Evolutionary conservation across 768 basidiomycete species (phyloP), one percentile per base, ranked within the genome.

Genomic region (Lactarius sanguifluus): DNA sequence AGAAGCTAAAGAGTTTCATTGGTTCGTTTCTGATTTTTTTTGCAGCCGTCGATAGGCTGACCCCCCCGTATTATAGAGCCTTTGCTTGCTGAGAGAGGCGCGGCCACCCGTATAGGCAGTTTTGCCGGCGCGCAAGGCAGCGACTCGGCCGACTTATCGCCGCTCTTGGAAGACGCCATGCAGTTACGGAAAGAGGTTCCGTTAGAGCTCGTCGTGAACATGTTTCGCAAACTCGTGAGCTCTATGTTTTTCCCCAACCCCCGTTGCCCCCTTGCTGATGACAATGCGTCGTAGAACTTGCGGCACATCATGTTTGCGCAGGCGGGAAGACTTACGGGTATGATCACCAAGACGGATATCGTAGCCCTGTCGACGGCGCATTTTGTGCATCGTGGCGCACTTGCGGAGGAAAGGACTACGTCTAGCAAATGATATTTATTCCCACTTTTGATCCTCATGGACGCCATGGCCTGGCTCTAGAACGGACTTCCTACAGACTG

Each of bases 151-250:
- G 73, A 81, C 65, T 72, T 81, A 25, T 77, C 79, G 1, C 45
- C 71, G 0, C 67, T 78, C 23, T 69, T 81, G 25, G 81, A 82
- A 55, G 75, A 83, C 54, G 81, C 86, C 0, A 76, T 87, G 58
- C 85, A 88, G 66, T 78, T 91, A 62, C 80, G 87, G 41, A 85
- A 87, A 72, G 87, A 88, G 68, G 85, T 88, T 15, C 87, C 89
- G 2, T 81, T 86, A 72, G 88, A 90, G 69, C 77, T 89, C 12
- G 86, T 90, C 16, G 88, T 90, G 32, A 83, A 79, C 71, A 87
- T 88, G 83, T 90, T 90, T 78, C 89, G 89, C 75, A 89, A 86
- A 77, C 75, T 91, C 74, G 89, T 87, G 50, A 59, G 76, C 59
- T 20, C 10, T 45, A n/a, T 30, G 16, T n/a, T 41, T 3, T 28